These are phyloP conservation scores for Canavalia gladiata DNA, from an alignment of 306 rosid species.

Conservation along the genomic window DNA sequence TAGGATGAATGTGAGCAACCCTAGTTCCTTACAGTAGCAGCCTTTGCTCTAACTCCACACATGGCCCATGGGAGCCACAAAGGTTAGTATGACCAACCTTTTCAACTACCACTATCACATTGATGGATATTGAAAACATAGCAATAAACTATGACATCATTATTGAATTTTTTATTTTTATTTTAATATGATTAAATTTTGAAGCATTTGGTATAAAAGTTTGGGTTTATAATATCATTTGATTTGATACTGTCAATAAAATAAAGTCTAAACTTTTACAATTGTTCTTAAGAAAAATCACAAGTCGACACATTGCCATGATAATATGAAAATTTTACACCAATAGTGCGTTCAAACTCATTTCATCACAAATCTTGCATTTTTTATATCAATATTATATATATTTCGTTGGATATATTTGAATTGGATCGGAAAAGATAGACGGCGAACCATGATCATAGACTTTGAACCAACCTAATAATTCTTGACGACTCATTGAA, in stretches of 20 bases:
- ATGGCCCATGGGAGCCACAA: neutral
- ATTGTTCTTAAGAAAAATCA: neutral
- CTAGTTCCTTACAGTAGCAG: neutral
- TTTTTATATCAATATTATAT: too few species aligned
- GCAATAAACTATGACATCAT: neutral
- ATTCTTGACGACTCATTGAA: neutral
- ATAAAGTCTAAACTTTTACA: neutral
- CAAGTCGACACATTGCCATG: neutral
- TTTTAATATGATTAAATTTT: neutral
- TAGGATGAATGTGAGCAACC: too few species aligned
- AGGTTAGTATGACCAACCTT: slow-evolving; percentile 22
- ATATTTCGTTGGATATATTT: neutral
- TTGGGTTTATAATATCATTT: neutral
- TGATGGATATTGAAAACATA: neutral
- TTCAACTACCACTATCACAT: neutral
- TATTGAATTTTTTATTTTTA: neutral
- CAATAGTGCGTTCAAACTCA: neutral
- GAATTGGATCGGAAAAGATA: slow-evolving; percentile 11
- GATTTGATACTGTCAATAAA: neutral
- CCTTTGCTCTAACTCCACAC: neutral
- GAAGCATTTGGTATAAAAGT: neutral
- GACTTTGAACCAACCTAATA: neutral
- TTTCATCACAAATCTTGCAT: neutral
- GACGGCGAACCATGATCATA: neutral
- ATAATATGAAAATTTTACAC: neutral